Evolutionary conservation across 345 rosid genomes (phyloP), one percentile per base, ranked within the genome.

Genomic region (Lenwebbia sp.): DNA sequence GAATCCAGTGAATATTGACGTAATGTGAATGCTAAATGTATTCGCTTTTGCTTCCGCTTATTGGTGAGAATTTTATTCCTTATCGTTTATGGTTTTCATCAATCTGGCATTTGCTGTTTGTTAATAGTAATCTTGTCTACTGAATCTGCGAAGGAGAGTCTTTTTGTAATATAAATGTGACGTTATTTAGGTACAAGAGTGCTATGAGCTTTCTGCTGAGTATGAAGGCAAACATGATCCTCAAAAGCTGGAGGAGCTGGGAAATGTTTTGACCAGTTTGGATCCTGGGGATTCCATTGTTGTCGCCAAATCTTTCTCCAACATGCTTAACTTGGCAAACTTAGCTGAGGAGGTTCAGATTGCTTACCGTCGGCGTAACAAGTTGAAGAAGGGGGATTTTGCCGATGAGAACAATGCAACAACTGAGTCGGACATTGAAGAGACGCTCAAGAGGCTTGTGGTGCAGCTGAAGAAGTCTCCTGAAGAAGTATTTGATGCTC

Each of bases 301-400:
- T 65, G 52, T 97, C 90, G 90, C 99, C 37, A 97, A 97, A 87
- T 88, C 99, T 62, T 97, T 97, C 92, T 90, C 98, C 26, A 95
- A 96, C 91, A 97, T 97, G 99, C 99, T 97, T 88, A 97, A 93
- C 92, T 89, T 97, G 92, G 99, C 99, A 81, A 97, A 97, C 90
- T 92, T 97, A 90, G 99, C 99, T 9, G 99, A 97, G 92, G 99
- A 96, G 88, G 98, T 97, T 49, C 99, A 97, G 92, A 95, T 97
- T 88, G 99, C 99, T 84, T 54, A 93, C 87, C 94, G 98, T 5
- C 91, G 99, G 60, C 91, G 98, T 90, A 94, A 93, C 90, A 95
- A 94, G 92, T 86, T 94, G 84, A 96, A 95, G 90, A 97, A 94
- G 85, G 98, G 99, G 83, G 98, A 96, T 91, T 95, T 97, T 82